phyloP scores from a whole-genome alignment of 2,329 filamentous ascomycete genomes.

The Claviceps arundinis region DNA sequence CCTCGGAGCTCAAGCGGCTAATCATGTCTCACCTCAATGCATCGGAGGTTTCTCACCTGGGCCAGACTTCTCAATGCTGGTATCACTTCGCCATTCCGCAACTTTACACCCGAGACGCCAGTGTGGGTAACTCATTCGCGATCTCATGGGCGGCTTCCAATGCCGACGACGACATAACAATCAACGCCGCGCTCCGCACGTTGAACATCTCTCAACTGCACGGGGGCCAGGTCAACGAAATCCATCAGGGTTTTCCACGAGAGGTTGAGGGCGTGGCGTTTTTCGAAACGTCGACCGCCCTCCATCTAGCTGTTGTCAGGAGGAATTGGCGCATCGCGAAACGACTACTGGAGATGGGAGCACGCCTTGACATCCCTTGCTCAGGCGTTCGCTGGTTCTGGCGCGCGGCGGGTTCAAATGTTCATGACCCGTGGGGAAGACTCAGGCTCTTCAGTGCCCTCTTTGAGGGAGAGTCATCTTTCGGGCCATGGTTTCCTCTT shows the following conservation, averaged over 20 bases:
- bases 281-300: background rate
- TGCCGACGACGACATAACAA: background rate
- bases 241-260: background rate
- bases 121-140: background rate
- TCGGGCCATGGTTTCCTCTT: background rate
- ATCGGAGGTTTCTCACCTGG: background rate
- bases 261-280: background rate
- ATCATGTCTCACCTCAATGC: background rate
- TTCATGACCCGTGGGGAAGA: background rate
- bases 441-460: background rate
- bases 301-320: background rate
- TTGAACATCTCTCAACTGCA: background rate
- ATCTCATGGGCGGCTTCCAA: slow-evolving; percentile 1
- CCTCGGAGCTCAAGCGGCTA: background rate
- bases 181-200: background rate
- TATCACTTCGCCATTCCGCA: background rate
- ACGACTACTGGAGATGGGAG: background rate
- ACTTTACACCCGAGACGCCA: slow-evolving; percentile 1
- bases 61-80: background rate
- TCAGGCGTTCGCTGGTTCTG: background rate
- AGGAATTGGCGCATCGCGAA: background rate
- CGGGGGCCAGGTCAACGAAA: slow-evolving; percentile 1
- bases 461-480: background rate
- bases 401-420: background rate
- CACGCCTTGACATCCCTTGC: background rate